These are phyloP conservation scores for Davidsoniella virescens DNA, from an alignment of 2,329 filamentous ascomycete species.

Conservation along the genomic window DNA sequence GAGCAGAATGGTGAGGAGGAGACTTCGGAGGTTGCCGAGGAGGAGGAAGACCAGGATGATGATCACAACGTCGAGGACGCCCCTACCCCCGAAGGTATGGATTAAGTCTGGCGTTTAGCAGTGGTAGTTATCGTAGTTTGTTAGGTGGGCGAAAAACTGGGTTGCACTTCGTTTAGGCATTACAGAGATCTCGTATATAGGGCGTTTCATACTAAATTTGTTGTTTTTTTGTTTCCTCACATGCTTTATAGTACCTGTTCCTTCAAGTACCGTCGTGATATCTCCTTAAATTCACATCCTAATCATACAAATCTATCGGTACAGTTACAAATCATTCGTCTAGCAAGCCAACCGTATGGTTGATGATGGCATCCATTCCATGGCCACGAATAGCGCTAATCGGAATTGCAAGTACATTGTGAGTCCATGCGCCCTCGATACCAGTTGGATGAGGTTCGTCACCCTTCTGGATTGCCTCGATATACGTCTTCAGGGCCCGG, in stretches of 20 bases:
- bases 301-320: background rate
- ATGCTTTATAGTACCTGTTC: too few species aligned
- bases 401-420: conserved; percentile 56
- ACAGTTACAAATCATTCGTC: conserved; percentile 25
- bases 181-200: background rate
- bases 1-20: conserved; percentile 15
- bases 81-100: conserved; percentile 21
- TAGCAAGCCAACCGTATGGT: conserved; percentile 55
- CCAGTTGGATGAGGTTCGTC: conserved; percentile 56
- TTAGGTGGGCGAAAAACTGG: background rate
- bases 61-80: conserved; percentile 23
- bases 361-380: conserved; percentile 59
- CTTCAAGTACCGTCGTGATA: too few species aligned
- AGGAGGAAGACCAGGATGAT: conserved; percentile 15
- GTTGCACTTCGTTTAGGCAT: background rate
- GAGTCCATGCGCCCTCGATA: conserved; percentile 38
- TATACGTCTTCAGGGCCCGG: conserved; percentile 48
- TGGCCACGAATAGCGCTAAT: conserved; percentile 81
- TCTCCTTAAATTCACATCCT: background rate
- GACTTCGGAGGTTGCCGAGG: conserved; percentile 12
- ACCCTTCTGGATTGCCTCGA: conserved; percentile 48
- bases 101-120: background rate
- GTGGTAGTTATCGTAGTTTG: background rate
- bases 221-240: background rate
- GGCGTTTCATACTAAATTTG: conserved; percentile 3